Conservation (phyloP, 352 stramenopile genomes). For the Globisporangium acanthophoron region DNA sequence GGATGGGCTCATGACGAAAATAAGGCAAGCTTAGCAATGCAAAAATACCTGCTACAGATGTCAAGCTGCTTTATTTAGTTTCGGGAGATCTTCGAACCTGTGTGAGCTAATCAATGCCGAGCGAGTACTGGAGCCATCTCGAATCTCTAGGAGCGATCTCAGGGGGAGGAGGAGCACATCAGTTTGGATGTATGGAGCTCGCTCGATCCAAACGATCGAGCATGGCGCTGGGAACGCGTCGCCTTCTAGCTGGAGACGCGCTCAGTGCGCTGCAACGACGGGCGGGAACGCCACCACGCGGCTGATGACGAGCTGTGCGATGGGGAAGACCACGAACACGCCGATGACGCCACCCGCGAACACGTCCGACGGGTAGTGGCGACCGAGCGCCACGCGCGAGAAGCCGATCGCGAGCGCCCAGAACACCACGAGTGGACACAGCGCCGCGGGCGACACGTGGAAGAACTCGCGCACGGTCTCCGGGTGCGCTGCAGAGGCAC, state of each 20-base stretch:
- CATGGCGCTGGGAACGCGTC: too few relatives aligned
- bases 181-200: too few relatives aligned
- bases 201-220: too few relatives aligned
- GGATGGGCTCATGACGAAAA: neutral
- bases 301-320: conserved; percentile 29
- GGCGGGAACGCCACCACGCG: conserved; percentile 10
- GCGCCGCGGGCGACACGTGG: conserved; percentile 28
- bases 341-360: conserved; percentile 58
- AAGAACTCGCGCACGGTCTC: conserved; percentile 46
- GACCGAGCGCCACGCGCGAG: conserved; percentile 72
- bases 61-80: neutral
- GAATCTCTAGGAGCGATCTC: too few relatives aligned
- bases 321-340: conserved; percentile 51
- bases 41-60: neutral
- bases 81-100: neutral
- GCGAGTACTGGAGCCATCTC: neutral
- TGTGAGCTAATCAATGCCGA: neutral
- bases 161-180: too few relatives aligned
- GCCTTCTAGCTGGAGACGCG: neutral
- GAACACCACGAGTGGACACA: conserved; percentile 36
- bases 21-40: neutral
- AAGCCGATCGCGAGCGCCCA: conserved; percentile 75
- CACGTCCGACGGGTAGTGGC: conserved; percentile 81
- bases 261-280: neutral
- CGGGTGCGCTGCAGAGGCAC: conserved; percentile 21